A percentile compares a stretch with the other conserved stretches of the same genome.
Conservation (phyloP, 805 yeast species). For the Pichia phayaonensis region DNA sequence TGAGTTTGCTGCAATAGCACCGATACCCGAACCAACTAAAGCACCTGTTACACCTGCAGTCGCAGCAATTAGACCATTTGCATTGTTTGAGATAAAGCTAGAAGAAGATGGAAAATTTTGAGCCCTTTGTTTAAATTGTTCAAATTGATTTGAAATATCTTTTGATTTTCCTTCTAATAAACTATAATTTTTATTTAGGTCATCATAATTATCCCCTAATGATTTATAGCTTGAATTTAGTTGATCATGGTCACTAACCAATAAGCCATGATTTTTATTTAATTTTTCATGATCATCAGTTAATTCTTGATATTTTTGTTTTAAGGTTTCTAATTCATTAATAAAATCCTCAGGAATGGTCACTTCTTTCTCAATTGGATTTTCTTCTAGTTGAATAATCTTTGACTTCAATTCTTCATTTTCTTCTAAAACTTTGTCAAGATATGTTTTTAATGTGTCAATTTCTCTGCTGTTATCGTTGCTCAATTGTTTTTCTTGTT, state of each 20-base stretch:
- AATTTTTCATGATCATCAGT: constrained; percentile 10
- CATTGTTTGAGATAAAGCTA: neutral
- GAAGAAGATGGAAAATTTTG: neutral
- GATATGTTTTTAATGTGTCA: constrained; percentile 10
- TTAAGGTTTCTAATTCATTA: constrained; percentile 3
- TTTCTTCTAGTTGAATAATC: neutral
- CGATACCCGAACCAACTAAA: neutral
- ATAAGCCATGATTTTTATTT: constrained; percentile 1
- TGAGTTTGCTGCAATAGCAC: neutral
- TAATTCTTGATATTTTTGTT: constrained; percentile 9
- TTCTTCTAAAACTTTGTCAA: constrained; percentile 13
- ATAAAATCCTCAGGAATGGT: neutral
- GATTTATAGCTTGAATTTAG: neutral
- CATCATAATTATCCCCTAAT: neutral
- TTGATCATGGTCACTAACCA: neutral
- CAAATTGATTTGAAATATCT: neutral
- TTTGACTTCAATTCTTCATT: constrained; percentile 9
- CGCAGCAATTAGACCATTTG: neutral
- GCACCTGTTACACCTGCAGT: neutral
- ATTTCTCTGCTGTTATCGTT: constrained; percentile 11
- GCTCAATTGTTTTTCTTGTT: constrained; percentile 10
- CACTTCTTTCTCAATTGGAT: neutral
- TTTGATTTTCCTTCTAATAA: neutral
- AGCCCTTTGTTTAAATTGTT: neutral
- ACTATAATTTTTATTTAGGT: neutral